Percentiles rank a stretch among this genome's conserved stretches.
Conservation (phyloP, 345 rosid genomes). For the Abelmoschus esculentus region DNA sequence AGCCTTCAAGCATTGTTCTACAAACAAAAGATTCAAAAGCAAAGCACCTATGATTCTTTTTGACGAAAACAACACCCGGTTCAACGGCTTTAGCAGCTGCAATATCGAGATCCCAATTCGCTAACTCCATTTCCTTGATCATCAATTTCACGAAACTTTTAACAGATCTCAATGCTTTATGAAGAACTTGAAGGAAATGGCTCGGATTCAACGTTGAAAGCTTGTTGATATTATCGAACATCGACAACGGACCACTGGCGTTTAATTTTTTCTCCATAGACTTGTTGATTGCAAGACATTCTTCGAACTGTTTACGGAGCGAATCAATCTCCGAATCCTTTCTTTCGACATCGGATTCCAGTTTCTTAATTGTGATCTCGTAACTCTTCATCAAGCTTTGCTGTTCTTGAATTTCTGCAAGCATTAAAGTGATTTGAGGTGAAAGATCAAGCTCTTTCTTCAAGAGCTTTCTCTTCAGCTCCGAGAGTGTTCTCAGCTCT, state of each 20-base stretch:
- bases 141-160: conserved; percentile 54
- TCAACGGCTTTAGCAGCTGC: conserved; percentile 57
- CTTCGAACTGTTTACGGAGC: conserved; percentile 33
- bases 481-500: conserved; percentile 61
- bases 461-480: conserved; percentile 58
- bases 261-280: conserved; percentile 56
- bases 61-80: conserved; percentile 30
- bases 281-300: conserved; percentile 30
- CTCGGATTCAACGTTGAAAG: conserved; percentile 31
- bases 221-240: conserved; percentile 37
- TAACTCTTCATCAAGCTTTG: conserved; percentile 90
- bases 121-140: conserved; percentile 75
- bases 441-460: conserved; percentile 70
- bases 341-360: conserved; percentile 41
- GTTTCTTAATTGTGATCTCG: conserved; percentile 69
- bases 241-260: conserved; percentile 53
- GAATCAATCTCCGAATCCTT: conserved; percentile 35
- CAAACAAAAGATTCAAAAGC: conserved; percentile 72
- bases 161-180: conserved; percentile 48
- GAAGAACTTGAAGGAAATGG: conserved; percentile 51
- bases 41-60: conserved; percentile 45
- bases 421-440: conserved; percentile 77
- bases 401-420: conserved; percentile 92
- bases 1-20: conserved; percentile 59
- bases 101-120: conserved; percentile 68